Percentiles rank a stretch among this genome's conserved stretches.
phyloP scores from a whole-genome alignment of 176 grass and related monocot genomes.

The Canna indica region DNA sequence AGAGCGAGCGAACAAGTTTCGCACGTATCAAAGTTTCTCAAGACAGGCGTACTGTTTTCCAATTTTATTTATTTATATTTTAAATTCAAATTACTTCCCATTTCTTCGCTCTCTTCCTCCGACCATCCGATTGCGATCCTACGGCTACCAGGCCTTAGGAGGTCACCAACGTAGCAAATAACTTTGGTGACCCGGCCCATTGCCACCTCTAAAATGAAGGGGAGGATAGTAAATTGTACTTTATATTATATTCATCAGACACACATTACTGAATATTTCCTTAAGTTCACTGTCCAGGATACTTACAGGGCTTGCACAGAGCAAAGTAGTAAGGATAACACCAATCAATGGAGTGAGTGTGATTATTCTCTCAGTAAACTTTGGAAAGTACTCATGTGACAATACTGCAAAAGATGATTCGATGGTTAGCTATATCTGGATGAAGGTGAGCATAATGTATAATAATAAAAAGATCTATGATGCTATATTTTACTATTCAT shows the following conservation, averaged over 20 bases:
- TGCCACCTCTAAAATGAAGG: neutral
- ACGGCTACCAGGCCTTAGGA: neutral
- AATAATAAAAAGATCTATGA: neutral
- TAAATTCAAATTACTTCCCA: neutral
- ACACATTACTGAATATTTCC: neutral
- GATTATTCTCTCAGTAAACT: conserved; percentile 72
- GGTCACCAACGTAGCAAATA: neutral
- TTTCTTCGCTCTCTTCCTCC: neutral
- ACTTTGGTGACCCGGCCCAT: no score
- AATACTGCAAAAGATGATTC: conserved; percentile 44
- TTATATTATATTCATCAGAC: neutral
- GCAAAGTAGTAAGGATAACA: conserved; percentile 87
- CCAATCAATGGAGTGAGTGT: conserved; percentile 70
- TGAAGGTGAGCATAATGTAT: neutral
- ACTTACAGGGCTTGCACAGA: conserved; percentile 97
- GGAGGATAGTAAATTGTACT: neutral
- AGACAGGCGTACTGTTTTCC: neutral
- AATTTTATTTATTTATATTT: neutral
- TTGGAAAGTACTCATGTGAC: conserved; percentile 79
- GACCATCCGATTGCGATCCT: neutral
- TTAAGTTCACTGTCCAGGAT: neutral
- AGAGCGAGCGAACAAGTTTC: no score
- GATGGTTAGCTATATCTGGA: neutral
- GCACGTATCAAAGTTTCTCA: no score
- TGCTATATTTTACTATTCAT: no score